A percentile compares a stretch with the other conserved stretches of the same genome.
phyloP scores from a whole-genome alignment of 345 rosid species.

The Arabidopsis arenosa region DNA sequence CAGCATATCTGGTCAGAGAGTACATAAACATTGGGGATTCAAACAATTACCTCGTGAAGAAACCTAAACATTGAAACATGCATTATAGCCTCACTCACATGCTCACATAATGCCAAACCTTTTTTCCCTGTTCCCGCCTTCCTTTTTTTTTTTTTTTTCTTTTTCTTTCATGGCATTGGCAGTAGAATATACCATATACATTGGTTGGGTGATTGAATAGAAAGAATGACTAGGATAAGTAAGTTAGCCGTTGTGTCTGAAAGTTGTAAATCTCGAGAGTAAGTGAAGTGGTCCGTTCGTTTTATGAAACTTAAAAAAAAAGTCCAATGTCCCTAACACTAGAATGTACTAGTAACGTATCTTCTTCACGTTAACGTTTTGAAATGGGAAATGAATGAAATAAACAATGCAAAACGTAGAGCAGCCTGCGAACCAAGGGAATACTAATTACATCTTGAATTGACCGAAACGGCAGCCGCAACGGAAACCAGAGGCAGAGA shows the following conservation, averaged over 20 bases:
- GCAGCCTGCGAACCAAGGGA: too few relatives aligned
- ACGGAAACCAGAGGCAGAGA: too few relatives aligned
- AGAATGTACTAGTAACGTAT: neutral
- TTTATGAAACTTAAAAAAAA: conserved; percentile 27
- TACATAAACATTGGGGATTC: conserved; percentile 7
- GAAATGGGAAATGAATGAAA: neutral
- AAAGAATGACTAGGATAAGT: conserved; percentile 26
- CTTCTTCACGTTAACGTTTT: conserved; percentile 18
- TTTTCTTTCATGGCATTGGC: too few relatives aligned
- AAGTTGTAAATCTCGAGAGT: conserved; percentile 40
- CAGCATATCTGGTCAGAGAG: conserved; percentile 27
- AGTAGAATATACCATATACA: neutral
- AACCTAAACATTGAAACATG: conserved; percentile 32
- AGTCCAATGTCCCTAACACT: conserved; percentile 13
- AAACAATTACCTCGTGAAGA: conserved; percentile 24
- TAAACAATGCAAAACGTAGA: neutral
- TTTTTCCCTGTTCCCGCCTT: neutral
- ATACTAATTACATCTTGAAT: too few relatives aligned
- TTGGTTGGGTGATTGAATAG: neutral
- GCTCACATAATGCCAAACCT: conserved; percentile 35
- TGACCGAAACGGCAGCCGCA: neutral
- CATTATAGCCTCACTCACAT: conserved; percentile 34
- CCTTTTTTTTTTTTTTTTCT: neutral
- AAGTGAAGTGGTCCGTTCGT: conserved; percentile 5
- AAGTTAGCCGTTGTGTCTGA: conserved; percentile 37